These are phyloP conservation scores for Ophiocordyceps australis DNA, from an alignment of 2,329 filamentous ascomycete species.

Conservation along the genomic window DNA sequence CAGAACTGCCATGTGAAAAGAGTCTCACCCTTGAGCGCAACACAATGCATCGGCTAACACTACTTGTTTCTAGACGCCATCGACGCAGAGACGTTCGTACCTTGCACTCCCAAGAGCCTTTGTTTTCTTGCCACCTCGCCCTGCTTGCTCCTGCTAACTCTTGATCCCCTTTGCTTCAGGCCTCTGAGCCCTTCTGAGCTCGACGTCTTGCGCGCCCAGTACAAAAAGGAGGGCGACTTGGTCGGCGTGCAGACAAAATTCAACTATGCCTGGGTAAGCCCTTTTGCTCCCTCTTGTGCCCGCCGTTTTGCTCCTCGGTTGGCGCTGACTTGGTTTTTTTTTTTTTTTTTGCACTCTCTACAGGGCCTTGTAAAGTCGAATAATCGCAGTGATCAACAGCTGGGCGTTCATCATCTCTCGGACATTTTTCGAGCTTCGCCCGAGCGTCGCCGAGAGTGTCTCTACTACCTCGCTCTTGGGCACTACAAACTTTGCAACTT, in stretches of 20 bases:
- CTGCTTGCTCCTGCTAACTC: too few species aligned
- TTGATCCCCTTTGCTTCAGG: conserved; percentile 23
- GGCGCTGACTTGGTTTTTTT: too few species aligned
- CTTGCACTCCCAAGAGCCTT: not conserved
- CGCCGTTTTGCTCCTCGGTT: too few species aligned
- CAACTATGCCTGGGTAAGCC: conserved; percentile 88
- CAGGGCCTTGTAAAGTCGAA: conserved; percentile 92
- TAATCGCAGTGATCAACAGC: conserved; percentile 70
- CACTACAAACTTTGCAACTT: conserved; percentile 99
- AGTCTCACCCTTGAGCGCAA: too few species aligned
- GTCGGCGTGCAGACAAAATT: conserved; percentile 97
- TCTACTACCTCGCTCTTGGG: conserved; percentile 92
- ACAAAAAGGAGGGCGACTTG: conserved; percentile 94
- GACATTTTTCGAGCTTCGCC: conserved; percentile 92
- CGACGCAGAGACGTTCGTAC: conserved; percentile 79
- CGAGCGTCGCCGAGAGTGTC: conserved; percentile 88
- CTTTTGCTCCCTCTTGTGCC: conserved; percentile 1
- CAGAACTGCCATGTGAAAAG: conserved; percentile 31
- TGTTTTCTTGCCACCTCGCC: too few species aligned
- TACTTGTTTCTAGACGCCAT: conserved; percentile 54
- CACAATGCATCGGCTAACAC: conserved; percentile 5
- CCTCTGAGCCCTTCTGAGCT: conserved; percentile 85
- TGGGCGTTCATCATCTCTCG: conserved; percentile 80
- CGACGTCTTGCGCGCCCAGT: conserved; percentile 80
- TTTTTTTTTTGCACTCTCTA: too few species aligned